Evolutionary conservation across 805 yeast genomes (phyloP), one percentile per base, ranked within the genome.

Genomic region (Monosporozyma servazzii): DNA sequence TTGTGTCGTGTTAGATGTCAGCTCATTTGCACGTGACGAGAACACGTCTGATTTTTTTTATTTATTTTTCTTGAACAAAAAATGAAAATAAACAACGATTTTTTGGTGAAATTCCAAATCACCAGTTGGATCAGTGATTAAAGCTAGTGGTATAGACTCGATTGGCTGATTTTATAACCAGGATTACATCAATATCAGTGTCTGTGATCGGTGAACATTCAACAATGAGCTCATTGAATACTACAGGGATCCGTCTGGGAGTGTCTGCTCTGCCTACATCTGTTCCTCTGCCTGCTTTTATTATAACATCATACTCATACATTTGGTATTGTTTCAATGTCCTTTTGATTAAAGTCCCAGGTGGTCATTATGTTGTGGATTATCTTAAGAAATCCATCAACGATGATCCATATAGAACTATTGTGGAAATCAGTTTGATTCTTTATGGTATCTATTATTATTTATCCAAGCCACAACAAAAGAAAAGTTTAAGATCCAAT

Each of bases 401-500:
- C 66, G 81, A 93, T 68, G 99, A 93, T 67, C 99, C 99, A 1
- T 77, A 88, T 54, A 79, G 99, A 61, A 86, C 98, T 0, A 63
- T 88, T 7, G 74, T 93, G 50, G 99, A 93, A 70, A 67, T 86
- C 37, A 73, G 82, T 17, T 74, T 93, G 59, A 78, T 89, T 33
- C 65, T 89, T 13, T 86, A 90, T 67, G 98, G 96, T 3, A 72
- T 89, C 54, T 76, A 85, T 57, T 93, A 93, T 71, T 89, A 91
- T 59, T 67, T 80, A 47, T 58, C 66, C 68, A 59, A 87, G 85
- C 53, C 84, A 85, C 47, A 87, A 81, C 40, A 86, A 81, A 72
- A 85, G 81, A 66, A 84, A 85, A 58, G 87, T 79, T 79, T 82
- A 64, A 87, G 86, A 70, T 76, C 81, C 44, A 86, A 84, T 56